A percentile compares a stretch with the other conserved stretches of the same genome.
Conservation (phyloP, 371 early-diverging fungal genomes). For the Batkoa obscura region DNA sequence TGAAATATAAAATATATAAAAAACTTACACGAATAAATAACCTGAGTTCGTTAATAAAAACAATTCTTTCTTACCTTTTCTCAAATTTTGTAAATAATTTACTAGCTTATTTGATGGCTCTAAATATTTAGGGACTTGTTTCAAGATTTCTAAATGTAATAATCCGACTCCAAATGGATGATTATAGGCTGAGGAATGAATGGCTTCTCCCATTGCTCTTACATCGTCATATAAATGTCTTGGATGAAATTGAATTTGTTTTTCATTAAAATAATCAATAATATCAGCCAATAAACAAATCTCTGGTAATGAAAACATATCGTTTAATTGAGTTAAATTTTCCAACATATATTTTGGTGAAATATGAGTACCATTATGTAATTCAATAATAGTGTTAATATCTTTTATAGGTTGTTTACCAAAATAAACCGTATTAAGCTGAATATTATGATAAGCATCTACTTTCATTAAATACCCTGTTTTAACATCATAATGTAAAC, state of each 20-base stretch:
- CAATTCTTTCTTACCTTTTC: slow-evolving; percentile 23
- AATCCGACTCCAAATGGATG: slow-evolving; percentile 19
- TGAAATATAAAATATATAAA: not conserved
- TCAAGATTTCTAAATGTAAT: slow-evolving; percentile 24
- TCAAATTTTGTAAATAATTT: slow-evolving; percentile 23
- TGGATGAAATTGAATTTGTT: slow-evolving; percentile 32
- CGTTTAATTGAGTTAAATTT: slow-evolving; percentile 38
- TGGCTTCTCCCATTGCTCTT: slow-evolving; percentile 22
- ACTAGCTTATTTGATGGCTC: slow-evolving; percentile 23
- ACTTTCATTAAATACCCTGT: slow-evolving; percentile 48
- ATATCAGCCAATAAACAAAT: slow-evolving; percentile 34
- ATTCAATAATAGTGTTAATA: slow-evolving; percentile 21
- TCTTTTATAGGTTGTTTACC: slow-evolving; percentile 28
- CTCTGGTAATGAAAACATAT: slow-evolving; percentile 38
- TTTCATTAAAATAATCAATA: slow-evolving; percentile 33
- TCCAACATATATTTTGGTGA: slow-evolving; percentile 24
- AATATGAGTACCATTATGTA: slow-evolving; percentile 36
- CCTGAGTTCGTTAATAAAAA: slow-evolving; percentile 41
- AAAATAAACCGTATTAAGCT: slow-evolving; percentile 33
- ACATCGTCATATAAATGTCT: slow-evolving; percentile 43
- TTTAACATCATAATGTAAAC: slow-evolving; percentile 33
- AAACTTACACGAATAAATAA: slow-evolving; percentile 24
- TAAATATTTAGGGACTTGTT: slow-evolving; percentile 25
- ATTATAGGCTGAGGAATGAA: slow-evolving; percentile 21
- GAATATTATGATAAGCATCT: slow-evolving; percentile 39